phyloP scores from a whole-genome alignment of 2,329 filamentous ascomycete species.

The Colletotrichum ledebouriae region DNA sequence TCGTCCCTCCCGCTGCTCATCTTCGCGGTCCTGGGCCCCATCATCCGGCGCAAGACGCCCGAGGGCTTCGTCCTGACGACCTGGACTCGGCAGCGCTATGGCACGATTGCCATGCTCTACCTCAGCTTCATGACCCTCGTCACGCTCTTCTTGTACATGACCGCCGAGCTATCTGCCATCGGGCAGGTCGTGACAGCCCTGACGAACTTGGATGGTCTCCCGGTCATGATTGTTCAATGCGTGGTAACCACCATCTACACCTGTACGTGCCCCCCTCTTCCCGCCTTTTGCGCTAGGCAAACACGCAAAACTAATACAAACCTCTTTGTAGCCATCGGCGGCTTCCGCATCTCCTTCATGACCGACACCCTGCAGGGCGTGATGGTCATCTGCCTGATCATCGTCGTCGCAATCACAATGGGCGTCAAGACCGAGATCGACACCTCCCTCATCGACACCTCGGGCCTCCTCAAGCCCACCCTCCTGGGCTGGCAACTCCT shows the following conservation, averaged over 20 bases:
- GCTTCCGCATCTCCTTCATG: slow-evolving; percentile 86
- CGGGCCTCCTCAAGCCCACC: slow-evolving; percentile 75
- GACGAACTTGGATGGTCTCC: slow-evolving; percentile 80
- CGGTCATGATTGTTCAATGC: slow-evolving; percentile 83
- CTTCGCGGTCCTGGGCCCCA: slow-evolving; percentile 80
- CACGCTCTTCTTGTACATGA: slow-evolving; percentile 89
- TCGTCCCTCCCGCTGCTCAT: slow-evolving; percentile 79
- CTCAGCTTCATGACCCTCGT: slow-evolving; percentile 83
- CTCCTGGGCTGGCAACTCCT: slow-evolving; percentile 87
- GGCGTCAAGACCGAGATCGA: slow-evolving; percentile 82
- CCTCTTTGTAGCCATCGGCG: slow-evolving; percentile 73
- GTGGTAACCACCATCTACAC: slow-evolving; percentile 86
- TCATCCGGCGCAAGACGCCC: slow-evolving; percentile 84
- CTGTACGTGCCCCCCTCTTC: slow-evolving; percentile 61
- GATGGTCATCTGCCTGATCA: slow-evolving; percentile 81
- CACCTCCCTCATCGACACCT: slow-evolving; percentile 74
- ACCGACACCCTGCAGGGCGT: slow-evolving; percentile 86
- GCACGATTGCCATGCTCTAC: slow-evolving; percentile 76
- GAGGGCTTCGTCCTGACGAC: slow-evolving; percentile 88
- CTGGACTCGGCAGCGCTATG: slow-evolving; percentile 86
- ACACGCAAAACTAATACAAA: neutral
- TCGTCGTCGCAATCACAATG: slow-evolving; percentile 83
- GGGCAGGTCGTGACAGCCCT: slow-evolving; percentile 82
- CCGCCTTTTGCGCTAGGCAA: too few species aligned
- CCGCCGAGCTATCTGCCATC: slow-evolving; percentile 84